Conservation (phyloP, 2,329 filamentous ascomycete species). For the Colletotrichum costaricense region DNA sequence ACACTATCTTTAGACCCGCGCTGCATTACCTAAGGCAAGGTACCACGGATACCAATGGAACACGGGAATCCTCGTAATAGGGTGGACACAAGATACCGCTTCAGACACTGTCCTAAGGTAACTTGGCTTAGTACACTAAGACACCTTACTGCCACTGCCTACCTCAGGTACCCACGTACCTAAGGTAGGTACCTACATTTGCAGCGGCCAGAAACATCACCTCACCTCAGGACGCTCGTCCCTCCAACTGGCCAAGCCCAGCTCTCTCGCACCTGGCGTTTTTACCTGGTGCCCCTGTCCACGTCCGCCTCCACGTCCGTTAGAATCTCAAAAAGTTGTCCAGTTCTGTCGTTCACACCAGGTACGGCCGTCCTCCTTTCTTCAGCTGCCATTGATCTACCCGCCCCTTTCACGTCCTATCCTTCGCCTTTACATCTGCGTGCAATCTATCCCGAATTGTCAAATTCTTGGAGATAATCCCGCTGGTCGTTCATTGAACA, state of each 20-base stretch:
- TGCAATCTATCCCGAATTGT: conserved; percentile 25
- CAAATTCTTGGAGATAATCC: conserved; percentile 24
- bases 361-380: conserved; percentile 2
- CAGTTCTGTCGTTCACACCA: conserved; percentile 21
- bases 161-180: no score
- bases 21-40: neutral
- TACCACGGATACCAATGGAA: neutral
- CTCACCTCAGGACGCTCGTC: conserved; percentile 6
- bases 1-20: no score
- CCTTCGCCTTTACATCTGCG: conserved; percentile 10
- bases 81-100: neutral
- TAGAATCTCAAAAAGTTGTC: conserved; percentile 36
- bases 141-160: no score
- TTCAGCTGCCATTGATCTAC: conserved; percentile 18
- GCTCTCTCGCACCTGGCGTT: conserved; percentile 25
- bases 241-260: neutral
- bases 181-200: neutral
- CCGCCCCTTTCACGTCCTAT: conserved; percentile 7
- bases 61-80: no score
- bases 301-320: neutral
- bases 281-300: conserved; percentile 32
- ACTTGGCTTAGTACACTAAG: neutral
- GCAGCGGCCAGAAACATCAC: neutral
- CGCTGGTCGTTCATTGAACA: conserved; percentile 3
- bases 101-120: neutral